phyloP scores from a whole-genome alignment of 177 flowering plant genomes.

The Vitis hybrid region DNA sequence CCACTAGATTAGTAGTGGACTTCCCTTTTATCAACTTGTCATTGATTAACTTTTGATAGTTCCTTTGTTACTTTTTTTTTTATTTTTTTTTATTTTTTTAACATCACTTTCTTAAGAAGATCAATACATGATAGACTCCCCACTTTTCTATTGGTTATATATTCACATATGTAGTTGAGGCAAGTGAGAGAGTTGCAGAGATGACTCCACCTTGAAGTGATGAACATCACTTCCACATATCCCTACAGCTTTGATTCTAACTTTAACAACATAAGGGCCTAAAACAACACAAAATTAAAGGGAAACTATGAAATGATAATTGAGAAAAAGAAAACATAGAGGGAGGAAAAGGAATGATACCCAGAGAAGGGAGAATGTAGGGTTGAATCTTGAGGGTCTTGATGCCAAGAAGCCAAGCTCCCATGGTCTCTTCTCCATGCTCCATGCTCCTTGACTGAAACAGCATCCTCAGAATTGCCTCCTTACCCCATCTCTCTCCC shows the following conservation, averaged over 20 bases:
- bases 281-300: background rate
- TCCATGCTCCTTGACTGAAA: slow-evolving; percentile 3
- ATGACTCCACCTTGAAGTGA: slow-evolving; percentile 49
- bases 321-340: background rate
- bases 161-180: too few species aligned
- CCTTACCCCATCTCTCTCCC: slow-evolving; percentile 4
- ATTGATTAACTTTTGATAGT: too few species aligned
- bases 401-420: slow-evolving; percentile 15
- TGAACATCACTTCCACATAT: slow-evolving; percentile 92
- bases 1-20: too few species aligned
- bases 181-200: background rate
- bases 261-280: slow-evolving; percentile 71
- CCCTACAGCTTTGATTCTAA: slow-evolving; percentile 75
- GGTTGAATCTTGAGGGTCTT: slow-evolving; percentile 26
- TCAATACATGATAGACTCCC: too few species aligned
- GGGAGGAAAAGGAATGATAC: background rate
- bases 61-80: too few species aligned
- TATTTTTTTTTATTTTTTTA: too few species aligned
- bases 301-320: too few species aligned
- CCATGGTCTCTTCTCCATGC: slow-evolving; percentile 21
- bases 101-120: too few species aligned
- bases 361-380: slow-evolving; percentile 27
- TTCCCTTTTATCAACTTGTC: too few species aligned
- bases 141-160: too few species aligned
- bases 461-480: too few species aligned